These are phyloP conservation scores for Effrenium voratum DNA, from an alignment of 73 alveolate genomes.

Conservation along the genomic window DNA sequence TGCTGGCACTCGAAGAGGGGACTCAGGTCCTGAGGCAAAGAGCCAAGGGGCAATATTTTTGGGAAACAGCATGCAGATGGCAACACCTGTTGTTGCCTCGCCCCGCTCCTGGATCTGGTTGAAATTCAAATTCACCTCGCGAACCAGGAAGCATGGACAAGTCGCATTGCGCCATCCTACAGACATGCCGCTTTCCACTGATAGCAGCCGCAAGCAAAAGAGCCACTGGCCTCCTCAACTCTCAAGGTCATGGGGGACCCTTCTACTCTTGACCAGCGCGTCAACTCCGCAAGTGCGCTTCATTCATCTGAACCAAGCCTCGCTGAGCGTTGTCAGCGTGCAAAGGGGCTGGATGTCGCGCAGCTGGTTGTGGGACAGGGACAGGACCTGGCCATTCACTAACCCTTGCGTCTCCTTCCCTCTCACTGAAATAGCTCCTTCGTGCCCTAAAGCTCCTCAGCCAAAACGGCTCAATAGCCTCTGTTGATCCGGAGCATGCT, in stretches of 20 bases:
- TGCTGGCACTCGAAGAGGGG: conserved; percentile 85
- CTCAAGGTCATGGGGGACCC: not conserved
- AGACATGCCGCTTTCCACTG: not conserved
- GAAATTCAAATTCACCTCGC: conserved; percentile 79
- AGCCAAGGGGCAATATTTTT: not conserved
- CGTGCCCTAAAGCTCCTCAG: not conserved
- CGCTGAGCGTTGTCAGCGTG: conserved; percentile 39
- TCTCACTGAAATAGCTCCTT: not conserved
- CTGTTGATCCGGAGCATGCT: too few relatives aligned
- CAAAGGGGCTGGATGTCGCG: conserved; percentile 33
- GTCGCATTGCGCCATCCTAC: not conserved
- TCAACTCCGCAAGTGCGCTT: not conserved
- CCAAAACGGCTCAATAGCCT: not conserved
- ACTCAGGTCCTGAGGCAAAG: conserved; percentile 20
- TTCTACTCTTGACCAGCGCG: not conserved
- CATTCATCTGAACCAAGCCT: not conserved
- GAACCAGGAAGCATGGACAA: not conserved
- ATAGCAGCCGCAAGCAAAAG: not conserved
- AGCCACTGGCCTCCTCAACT: not conserved
- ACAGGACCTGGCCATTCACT: conserved; percentile 33
- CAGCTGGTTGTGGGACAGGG: conserved; percentile 92
- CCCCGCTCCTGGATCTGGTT: conserved; percentile 64
- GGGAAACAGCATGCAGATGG: not conserved
- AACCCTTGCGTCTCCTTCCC: not conserved
- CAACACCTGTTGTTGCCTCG: not conserved